Conservation (phyloP, 208 protist species). For the Wallacemonas sp. region DNA sequence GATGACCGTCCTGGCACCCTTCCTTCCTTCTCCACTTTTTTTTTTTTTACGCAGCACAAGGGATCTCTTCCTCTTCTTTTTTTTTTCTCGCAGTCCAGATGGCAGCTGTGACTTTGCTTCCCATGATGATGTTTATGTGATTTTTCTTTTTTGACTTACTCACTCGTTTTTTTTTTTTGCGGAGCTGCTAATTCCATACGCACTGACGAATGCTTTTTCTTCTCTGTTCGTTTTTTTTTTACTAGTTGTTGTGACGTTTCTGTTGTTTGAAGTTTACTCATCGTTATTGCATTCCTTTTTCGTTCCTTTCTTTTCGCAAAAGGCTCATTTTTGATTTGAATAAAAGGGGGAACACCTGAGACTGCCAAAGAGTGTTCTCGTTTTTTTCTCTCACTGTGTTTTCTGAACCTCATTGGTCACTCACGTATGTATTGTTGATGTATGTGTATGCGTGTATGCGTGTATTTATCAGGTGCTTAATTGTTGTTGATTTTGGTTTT, state of each 20-base stretch:
- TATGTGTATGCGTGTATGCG: no score
- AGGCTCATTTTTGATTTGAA: neutral
- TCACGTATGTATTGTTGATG: no score
- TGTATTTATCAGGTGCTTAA: no score
- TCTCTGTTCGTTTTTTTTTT: neutral
- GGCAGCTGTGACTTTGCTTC: neutral
- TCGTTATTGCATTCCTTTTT: neutral
- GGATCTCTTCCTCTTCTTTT: neutral
- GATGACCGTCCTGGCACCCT: no score
- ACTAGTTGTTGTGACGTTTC: neutral
- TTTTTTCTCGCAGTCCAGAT: neutral
- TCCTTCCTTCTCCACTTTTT: no score
- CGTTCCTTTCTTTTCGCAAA: conserved; percentile 7
- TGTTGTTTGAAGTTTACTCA: conserved; percentile 2
- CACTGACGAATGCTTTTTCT: no score
- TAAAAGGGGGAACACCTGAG: no score
- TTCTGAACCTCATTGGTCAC: neutral
- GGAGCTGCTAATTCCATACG: no score
- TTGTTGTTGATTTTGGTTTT: conserved; percentile 2
- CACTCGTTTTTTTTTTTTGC: conserved; percentile 6
- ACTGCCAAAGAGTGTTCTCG: neutral
- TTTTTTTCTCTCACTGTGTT: conserved; percentile 10
- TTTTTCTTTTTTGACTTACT: neutral
- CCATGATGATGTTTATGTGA: no score
- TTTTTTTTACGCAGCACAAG: no score